A percentile compares a stretch with the other conserved stretches of the same genome.
Evolutionary conservation across 176 grass and related monocot species (phyloP).

Genomic region (Phoenix dactylifera): DNA sequence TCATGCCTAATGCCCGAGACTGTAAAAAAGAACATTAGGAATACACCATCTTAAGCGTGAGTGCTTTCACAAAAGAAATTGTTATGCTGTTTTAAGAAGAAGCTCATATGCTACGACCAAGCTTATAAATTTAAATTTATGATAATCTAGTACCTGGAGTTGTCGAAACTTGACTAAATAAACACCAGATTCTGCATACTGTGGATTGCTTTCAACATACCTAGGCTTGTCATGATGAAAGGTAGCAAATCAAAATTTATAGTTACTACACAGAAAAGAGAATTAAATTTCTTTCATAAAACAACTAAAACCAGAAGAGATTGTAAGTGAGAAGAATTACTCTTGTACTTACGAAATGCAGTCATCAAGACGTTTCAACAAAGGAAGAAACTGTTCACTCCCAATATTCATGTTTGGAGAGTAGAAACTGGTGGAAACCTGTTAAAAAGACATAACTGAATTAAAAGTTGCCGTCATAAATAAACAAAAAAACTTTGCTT

Average conservation of each 20-base stretch:
- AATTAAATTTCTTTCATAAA: background rate
- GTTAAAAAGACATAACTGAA: constrained; percentile 13
- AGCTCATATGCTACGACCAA: no score
- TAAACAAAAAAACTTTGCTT: no score
- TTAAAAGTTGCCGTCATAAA: no score
- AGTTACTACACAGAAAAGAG: background rate
- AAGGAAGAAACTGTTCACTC: constrained; percentile 72
- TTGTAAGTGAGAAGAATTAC: background rate
- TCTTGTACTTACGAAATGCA: constrained; percentile 76
- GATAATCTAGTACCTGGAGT: constrained; percentile 47
- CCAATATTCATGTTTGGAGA: constrained; percentile 82
- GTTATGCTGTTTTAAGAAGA: no score
- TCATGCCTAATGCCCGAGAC: constrained; percentile 92
- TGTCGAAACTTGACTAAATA: constrained; percentile 97
- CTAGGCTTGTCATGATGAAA: constrained; percentile 36
- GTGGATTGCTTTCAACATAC: constrained; percentile 90
- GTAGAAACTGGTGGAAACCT: constrained; percentile 90
- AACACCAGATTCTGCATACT: constrained; percentile 95
- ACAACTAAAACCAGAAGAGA: background rate
- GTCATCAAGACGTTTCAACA: constrained; percentile 92
- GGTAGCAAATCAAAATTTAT: constrained; percentile 9
- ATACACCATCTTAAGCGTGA: no score
- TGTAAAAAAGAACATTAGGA: constrained; percentile 19
- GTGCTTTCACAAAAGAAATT: no score
- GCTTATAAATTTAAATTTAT: no score